These are phyloP conservation scores for Alternaria alternata DNA, from an alignment of 2,329 filamentous ascomycete genomes.

Conservation along the genomic window DNA sequence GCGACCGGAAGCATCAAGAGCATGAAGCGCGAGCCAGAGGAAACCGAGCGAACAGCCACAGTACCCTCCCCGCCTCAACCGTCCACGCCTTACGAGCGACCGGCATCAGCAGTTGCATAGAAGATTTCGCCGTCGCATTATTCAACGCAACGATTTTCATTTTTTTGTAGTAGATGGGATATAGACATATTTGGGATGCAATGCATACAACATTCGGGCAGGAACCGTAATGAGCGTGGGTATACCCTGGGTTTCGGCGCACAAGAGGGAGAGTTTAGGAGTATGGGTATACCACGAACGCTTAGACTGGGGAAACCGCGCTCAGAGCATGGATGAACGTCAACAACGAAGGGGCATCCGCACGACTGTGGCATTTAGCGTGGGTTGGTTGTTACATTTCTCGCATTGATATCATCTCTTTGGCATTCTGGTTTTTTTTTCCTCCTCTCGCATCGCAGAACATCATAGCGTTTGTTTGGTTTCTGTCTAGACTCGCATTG, in stretches of 20 bases:
- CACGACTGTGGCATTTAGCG: constrained; percentile 52
- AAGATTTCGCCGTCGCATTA: neutral
- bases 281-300: constrained; percentile 16
- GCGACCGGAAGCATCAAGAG: constrained; percentile 46
- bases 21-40: constrained; percentile 45
- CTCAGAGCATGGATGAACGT: constrained; percentile 28
- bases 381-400: constrained; percentile 36
- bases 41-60: constrained; percentile 29
- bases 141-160: constrained; percentile 8
- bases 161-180: constrained; percentile 3
- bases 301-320: constrained; percentile 13
- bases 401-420: constrained; percentile 30
- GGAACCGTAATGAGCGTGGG: constrained; percentile 38
- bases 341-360: constrained; percentile 14
- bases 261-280: constrained; percentile 9
- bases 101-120: constrained; percentile 13
- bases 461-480: constrained; percentile 38
- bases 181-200: constrained; percentile 7
- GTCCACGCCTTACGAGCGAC: constrained; percentile 23
- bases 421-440: constrained; percentile 23
- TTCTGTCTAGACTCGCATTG: constrained; percentile 30
- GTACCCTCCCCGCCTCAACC: constrained; percentile 31
- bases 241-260: constrained; percentile 19
- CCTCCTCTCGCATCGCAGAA: constrained; percentile 23
- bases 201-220: constrained; percentile 28